Base-by-base conservation (phyloP, 73 alveolate genomes). In the Paramecium biaurelia region DNA sequence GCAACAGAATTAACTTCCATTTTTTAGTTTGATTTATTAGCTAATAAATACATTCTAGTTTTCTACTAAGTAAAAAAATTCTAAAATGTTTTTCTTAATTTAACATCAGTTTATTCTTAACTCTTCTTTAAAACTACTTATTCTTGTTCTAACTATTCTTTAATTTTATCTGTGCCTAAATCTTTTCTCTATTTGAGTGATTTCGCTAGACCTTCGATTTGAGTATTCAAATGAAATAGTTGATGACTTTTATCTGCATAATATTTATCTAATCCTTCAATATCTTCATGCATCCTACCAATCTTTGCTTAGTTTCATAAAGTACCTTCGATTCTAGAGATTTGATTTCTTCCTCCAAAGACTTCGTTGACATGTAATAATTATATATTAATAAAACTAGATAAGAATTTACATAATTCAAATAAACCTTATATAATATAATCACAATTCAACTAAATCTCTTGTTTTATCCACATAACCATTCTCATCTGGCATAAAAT, bases 401-500 rank as follows among this genome's bases (percentile, higher is more conserved):
- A 38, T 7, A 5, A 38, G 4, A 38, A 38, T 6, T 5, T 38
- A 38, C 23, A 53, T 53, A 18, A 18, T 53, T 53, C 68, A 53
- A 53, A 53, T 53, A 53, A 53, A 53, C 68, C 14, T 53, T 4
- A 18, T 49, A 15, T 21, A 18, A 53, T 53, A 53, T 53, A 53
- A 18, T 63, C 84, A 63, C 45, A 63, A 32, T 30, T 63, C 82
- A 63, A 63, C 82, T 7, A 63, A 63, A 63, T 63, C 82, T 15
- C 82, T 26, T 32, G 82, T 8, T 43, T 38, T 79, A 59, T 79
- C 74, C 7, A 79, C 45, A 43, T 79, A 79, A 14, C 90, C 90
- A 79, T 79, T 79, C 24, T 79, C 90, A 43, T 79, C 90, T n/a
- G 90, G 90, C 72, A 42, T 79, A 45, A 21, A 79, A 43, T 79